Evolutionary conservation across 1,284 basidiomycete species (phyloP).

Genomic region (Ceratobasidium sp.): DNA sequence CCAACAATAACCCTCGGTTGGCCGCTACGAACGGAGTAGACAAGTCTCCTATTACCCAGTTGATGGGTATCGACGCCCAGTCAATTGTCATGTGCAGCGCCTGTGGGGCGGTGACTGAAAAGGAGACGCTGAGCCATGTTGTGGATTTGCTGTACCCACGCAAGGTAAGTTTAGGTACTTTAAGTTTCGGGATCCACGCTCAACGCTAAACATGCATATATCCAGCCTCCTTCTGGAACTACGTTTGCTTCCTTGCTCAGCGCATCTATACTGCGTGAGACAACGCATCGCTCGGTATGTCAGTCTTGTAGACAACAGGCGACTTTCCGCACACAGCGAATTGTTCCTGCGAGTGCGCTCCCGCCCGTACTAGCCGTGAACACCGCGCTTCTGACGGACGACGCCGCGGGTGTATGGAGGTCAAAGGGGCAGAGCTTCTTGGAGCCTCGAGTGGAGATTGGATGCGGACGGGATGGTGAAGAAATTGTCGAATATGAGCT

Average conservation of each 20-base stretch:
- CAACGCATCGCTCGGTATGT: conserved; percentile 88
- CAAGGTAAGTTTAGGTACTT: conserved; percentile 65
- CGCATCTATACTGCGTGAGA: conserved; percentile 84
- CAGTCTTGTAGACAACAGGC: conserved; percentile 84
- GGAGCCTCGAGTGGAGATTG: conserved; percentile 59
- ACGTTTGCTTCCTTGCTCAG: conserved; percentile 79
- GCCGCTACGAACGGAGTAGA: conserved; percentile 52
- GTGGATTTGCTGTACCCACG: conserved; percentile 93
- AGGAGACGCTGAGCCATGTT: conserved; percentile 82
- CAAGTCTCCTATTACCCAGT: conserved; percentile 78
- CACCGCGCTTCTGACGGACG: conserved; percentile 83
- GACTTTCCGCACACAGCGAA: conserved; percentile 79
- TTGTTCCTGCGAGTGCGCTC: conserved; percentile 73
- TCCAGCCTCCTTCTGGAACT: conserved; percentile 3
- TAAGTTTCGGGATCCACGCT: neutral
- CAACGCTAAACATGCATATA: neutral
- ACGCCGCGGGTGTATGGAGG: conserved; percentile 57
- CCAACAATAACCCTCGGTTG: conserved; percentile 53
- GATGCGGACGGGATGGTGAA: conserved; percentile 70
- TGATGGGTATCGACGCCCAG: conserved; percentile 83
- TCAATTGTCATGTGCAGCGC: conserved; percentile 81
- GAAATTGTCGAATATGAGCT: conserved; percentile 77
- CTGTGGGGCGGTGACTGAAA: conserved; percentile 79
- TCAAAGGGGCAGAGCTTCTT: conserved; percentile 67
- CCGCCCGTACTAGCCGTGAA: conserved; percentile 93